Percentiles rank a stretch among this genome's conserved stretches.
These are phyloP conservation scores for Falciphora oryzae DNA, from an alignment of 2,329 filamentous ascomycete genomes.

Conservation along the genomic window DNA sequence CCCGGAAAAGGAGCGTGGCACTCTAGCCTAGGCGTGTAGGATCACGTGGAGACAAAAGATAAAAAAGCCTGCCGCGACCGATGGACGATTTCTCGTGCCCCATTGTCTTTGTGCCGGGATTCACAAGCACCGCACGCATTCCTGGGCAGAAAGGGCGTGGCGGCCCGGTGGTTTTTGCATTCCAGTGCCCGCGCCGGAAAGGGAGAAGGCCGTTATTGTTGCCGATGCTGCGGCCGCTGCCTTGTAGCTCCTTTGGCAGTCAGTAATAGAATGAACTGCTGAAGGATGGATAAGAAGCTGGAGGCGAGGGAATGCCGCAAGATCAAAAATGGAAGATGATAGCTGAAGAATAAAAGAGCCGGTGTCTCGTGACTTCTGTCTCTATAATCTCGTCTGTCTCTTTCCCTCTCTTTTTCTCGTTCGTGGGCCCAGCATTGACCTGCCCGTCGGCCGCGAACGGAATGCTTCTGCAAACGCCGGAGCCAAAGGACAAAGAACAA, in stretches of 20 bases:
- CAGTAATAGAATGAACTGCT: too few relatives aligned
- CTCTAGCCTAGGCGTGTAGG: not conserved
- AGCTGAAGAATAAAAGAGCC: not conserved
- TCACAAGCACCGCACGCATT: not conserved
- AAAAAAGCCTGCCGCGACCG: not conserved
- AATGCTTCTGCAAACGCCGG: slow-evolving; percentile 2
- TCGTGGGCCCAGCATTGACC: not conserved
- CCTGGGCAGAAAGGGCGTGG: not conserved
- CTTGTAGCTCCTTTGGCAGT: too few relatives aligned
- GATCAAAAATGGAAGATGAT: not conserved
- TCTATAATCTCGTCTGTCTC: not conserved
- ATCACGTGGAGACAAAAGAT: not conserved
- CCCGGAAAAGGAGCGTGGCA: not conserved
- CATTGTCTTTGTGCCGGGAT: not conserved
- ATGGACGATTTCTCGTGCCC: too few relatives aligned
- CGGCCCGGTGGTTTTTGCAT: not conserved
- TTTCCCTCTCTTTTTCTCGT: not conserved
- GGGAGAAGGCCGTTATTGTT: not conserved
- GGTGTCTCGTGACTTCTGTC: not conserved
- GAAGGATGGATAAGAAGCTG: not conserved
- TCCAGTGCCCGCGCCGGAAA: not conserved
- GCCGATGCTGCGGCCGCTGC: not conserved
- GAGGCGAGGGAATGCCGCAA: not conserved
- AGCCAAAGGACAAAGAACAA: slow-evolving; percentile 1
- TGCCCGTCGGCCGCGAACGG: not conserved